A percentile compares a stretch with the other conserved stretches of the same genome.
Evolutionary conservation across 2,329 filamentous ascomycete genomes (phyloP).

Genomic region (Fonsecaea pedrosoi): DNA sequence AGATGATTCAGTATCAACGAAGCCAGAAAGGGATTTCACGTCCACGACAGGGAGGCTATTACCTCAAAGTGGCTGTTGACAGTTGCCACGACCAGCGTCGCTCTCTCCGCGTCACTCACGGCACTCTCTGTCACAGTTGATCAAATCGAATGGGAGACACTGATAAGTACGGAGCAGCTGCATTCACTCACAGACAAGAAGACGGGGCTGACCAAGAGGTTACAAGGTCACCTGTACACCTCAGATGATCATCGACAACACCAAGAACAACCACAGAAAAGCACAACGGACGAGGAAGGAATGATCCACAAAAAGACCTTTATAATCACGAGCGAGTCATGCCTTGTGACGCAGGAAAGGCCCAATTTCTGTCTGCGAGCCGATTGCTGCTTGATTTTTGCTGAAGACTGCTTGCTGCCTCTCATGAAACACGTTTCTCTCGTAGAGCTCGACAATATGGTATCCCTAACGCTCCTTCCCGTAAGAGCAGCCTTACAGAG

Average conservation of each 20-base stretch:
- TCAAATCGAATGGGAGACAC: no score
- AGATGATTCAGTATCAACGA: slow-evolving; percentile 14
- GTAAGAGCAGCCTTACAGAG: background rate
- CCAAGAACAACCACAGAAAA: background rate
- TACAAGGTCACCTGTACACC: background rate
- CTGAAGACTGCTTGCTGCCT: background rate
- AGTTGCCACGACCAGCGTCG: background rate
- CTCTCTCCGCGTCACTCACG: no score
- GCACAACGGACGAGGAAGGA: background rate
- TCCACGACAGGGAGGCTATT: background rate
- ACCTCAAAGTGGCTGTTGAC: background rate
- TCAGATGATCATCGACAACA: background rate
- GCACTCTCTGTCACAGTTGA: no score
- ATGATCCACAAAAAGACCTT: background rate
- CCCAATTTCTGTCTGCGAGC: background rate
- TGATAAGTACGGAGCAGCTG: background rate
- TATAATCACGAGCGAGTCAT: background rate
- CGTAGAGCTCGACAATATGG: background rate
- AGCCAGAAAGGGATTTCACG: background rate
- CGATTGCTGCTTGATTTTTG: background rate
- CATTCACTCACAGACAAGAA: background rate
- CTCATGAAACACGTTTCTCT: background rate
- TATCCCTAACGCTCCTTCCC: background rate
- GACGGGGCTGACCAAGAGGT: background rate
- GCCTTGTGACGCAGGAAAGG: background rate